phyloP scores from a whole-genome alignment of 345 rosid species.

The rapeseed (Brassica napus) region Da-Ae NC_063434.1:9196501-9197000 shows the following conservation, averaged over 20 bases:
- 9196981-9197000: constrained; percentile 62
- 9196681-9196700: constrained; percentile 55
- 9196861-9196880: constrained; percentile 52
- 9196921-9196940: constrained; percentile 71
- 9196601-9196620: constrained; percentile 73
- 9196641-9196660: constrained; percentile 67
- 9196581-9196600: constrained; percentile 73
- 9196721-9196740: constrained; percentile 51
- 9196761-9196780: constrained; percentile 41
- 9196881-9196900: constrained; percentile 61
- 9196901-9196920: constrained; percentile 72
- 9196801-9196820: constrained; percentile 49
- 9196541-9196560: background rate
- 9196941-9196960: constrained; percentile 68
- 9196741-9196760: constrained; percentile 51
- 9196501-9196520: background rate
- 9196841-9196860: constrained; percentile 55
- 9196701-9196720: constrained; percentile 44
- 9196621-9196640: constrained; percentile 53
- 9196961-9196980: constrained; percentile 64
- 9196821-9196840: constrained; percentile 59
- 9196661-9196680: constrained; percentile 60
- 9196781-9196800: constrained; percentile 57
- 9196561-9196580: background rate
- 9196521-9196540: background rate